Evolutionary conservation across 2,329 filamentous ascomycete genomes (phyloP), one percentile per base, ranked within the genome.

Genomic region (Fusarium sp.): DNA sequence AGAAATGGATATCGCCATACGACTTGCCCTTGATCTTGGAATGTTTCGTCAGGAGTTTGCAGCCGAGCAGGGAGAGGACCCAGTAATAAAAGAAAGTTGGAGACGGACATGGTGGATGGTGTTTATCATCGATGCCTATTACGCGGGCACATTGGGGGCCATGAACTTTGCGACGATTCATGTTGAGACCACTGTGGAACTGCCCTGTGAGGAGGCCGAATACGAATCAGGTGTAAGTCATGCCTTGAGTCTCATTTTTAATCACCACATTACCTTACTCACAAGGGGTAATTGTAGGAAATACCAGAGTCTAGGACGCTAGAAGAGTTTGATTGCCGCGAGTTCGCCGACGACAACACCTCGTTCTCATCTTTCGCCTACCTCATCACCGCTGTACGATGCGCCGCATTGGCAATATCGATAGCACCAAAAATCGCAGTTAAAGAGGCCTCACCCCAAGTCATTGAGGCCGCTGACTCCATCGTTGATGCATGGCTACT

Each of bases 31-130:
- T 2, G 83, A 89, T 7, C 77, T 93, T 3, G 86, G 88, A 2
- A 85, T 93, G 83, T 84, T 92, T 60, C 83, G 81, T 2, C 78
- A 81, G 18, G 83, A 85, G 0, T 93, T 88, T 72, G 86, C 90
- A 1, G 64, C 79, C 2, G 70, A 78, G 2, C 78, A 87, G 56
- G 84, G 86, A 7, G 77, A 83, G 2, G 84, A 90, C 60, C 77
- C 83, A 1, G 71, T 81, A 0, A 50, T 82, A 18, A 85, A 87
- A 40, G 91, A 94, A 73, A 88, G 85, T 67, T 86, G 89, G 82
- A 85, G 91, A 52, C 84, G 91, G 43, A 93, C 91, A 1, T 94
- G 91, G 91, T 94, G 91, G 91, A 87, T 89, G 73, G 75, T 93
- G 40, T 92, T 87, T 71, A 84, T 88, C 7, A 80, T 89, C 1